Conservation (phyloP, 208 protist genomes). For the Wallacemonas collosoma region DNA sequence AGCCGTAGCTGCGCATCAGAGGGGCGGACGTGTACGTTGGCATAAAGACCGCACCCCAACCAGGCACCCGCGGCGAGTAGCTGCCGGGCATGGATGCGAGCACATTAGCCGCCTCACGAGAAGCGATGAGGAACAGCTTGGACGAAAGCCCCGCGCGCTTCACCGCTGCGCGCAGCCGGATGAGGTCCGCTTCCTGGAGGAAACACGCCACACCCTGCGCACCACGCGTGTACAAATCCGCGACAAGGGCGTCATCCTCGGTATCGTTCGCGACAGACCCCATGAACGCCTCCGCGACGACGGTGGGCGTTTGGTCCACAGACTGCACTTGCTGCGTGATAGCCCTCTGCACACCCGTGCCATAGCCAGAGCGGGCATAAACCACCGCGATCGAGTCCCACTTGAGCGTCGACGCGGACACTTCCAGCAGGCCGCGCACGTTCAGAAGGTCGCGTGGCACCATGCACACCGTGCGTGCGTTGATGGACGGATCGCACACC, state of each 20-base stretch:
- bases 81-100: constrained; percentile 39
- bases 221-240: constrained; percentile 40
- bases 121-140: constrained; percentile 68
- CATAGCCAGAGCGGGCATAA: constrained; percentile 70
- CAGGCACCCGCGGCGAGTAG: constrained; percentile 21
- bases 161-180: constrained; percentile 48
- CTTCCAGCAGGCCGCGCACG: constrained; percentile 66
- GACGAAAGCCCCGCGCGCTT: constrained; percentile 35
- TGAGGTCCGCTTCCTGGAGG: constrained; percentile 50
- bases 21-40: constrained; percentile 52
- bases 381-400: constrained; percentile 78
- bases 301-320: constrained; percentile 50
- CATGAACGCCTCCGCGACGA: constrained; percentile 73
- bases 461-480: constrained; percentile 73
- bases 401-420: constrained; percentile 51
- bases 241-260: constrained; percentile 66
- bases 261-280: constrained; percentile 33
- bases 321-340: constrained; percentile 47
- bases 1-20: constrained; percentile 43
- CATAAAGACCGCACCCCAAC: constrained; percentile 76
- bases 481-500: constrained; percentile 62
- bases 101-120: constrained; percentile 63
- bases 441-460: constrained; percentile 77
- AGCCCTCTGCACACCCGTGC: constrained; percentile 44
- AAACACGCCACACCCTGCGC: constrained; percentile 69